Conservation (phyloP, 768 basidiomycete genomes). For the Tulasnella sp. region DNA sequence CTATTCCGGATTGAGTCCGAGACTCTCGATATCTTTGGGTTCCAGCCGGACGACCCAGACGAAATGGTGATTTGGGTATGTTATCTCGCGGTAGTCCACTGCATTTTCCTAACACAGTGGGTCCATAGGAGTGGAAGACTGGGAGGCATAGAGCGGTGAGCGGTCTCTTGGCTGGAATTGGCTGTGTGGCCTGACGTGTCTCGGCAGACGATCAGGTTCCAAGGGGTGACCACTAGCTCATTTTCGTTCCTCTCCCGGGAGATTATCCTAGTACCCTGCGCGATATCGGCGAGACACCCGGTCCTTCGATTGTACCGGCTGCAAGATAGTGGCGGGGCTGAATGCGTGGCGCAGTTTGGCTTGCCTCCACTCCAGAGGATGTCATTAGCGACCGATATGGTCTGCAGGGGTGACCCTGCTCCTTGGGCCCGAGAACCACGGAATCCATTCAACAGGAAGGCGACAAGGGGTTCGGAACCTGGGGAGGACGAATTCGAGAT, state of each 20-base stretch:
- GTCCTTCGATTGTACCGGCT: constrained; percentile 6
- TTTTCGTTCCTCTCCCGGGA: constrained; percentile 11
- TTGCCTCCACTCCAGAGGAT: neutral
- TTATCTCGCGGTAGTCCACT: neutral
- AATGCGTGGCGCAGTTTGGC: neutral
- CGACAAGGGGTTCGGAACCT: neutral
- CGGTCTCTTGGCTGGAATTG: neutral
- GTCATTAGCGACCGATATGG: neutral
- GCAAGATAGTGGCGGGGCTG: neutral
- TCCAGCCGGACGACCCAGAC: neutral
- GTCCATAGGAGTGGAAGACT: constrained; percentile 9
- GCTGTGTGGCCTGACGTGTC: neutral
- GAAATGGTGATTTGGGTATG: constrained; percentile 4
- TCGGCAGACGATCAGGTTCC: neutral
- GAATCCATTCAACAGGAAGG: neutral
- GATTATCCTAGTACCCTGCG: neutral
- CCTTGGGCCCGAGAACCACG: constrained; percentile 7
- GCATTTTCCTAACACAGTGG: neutral
- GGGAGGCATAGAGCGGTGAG: constrained; percentile 1
- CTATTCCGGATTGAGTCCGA: neutral
- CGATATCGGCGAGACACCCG: neutral
- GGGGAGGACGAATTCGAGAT: neutral
- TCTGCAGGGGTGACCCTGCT: constrained; percentile 3
- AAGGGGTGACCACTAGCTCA: neutral
- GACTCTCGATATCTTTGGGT: too few species aligned